Conservation (phyloP, 78 protist genomes). For the Polysphondylium violaceum region DNA sequence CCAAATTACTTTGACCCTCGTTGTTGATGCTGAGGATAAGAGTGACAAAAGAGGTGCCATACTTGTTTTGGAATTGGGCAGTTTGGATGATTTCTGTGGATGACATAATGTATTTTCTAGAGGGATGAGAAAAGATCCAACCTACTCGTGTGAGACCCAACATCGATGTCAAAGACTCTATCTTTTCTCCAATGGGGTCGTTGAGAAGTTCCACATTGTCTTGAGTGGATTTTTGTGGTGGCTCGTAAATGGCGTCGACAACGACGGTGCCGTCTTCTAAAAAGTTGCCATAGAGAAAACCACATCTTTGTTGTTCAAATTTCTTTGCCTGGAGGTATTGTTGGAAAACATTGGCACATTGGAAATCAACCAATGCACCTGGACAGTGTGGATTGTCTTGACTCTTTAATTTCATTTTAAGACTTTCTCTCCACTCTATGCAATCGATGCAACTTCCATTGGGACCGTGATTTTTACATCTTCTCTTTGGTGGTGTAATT, state of each 20-base stretch:
- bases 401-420: slow-evolving; percentile 69
- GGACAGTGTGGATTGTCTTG: slow-evolving; percentile 60
- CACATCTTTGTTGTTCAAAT: slow-evolving; percentile 53
- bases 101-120: slow-evolving; percentile 71
- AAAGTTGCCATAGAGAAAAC: slow-evolving; percentile 58
- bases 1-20: slow-evolving; percentile 65
- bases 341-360: slow-evolving; percentile 54
- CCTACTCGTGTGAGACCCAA: slow-evolving; percentile 70
- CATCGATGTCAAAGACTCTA: slow-evolving; percentile 61
- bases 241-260: slow-evolving; percentile 57
- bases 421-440: slow-evolving; percentile 75
- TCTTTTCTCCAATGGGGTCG: slow-evolving; percentile 22
- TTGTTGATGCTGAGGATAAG: slow-evolving; percentile 26
- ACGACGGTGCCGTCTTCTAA: slow-evolving; percentile 30
- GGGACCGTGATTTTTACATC: slow-evolving; percentile 69
- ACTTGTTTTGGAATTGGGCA: slow-evolving; percentile 33
- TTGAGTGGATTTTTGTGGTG: slow-evolving; percentile 48
- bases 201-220: background rate
- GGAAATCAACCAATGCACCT: slow-evolving; percentile 40
- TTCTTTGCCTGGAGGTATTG: slow-evolving; percentile 21
- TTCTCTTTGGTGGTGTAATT: slow-evolving; percentile 37
- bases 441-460: slow-evolving; percentile 71
- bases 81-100: slow-evolving; percentile 56
- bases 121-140: slow-evolving; percentile 74
- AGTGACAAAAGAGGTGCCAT: slow-evolving; percentile 51